Evolutionary conservation across 106 monocot genomes (phyloP), one percentile per base, ranked within the genome.

Genomic region (Allium cepa): DNA sequence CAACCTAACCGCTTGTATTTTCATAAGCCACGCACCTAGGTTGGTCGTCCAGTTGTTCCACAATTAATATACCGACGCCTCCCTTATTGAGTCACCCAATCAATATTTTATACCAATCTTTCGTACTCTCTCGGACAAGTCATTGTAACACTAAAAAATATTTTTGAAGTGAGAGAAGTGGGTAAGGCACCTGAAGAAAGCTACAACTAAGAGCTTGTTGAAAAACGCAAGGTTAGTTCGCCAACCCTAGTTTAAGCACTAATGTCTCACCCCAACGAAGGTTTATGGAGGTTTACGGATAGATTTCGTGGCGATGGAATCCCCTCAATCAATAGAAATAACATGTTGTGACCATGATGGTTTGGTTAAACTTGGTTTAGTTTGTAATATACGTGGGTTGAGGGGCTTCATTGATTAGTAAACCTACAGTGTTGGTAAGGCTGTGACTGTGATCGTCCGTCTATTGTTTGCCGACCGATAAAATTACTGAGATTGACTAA

Each of bases 131-230:
- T 66, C 9, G 50, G 9, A 17, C 3, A 51, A 17, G 49, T 66
- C 66, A 49, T 66, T 49, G 50, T 50, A 66, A 66, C 17, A 50
- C 66, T 50, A 10, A 15, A 14, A 66, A 66, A 66, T 66, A 7
- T 51, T 66, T 66, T 51, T 66, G 8, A 51, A 66, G 50, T 69
- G 14, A 56, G 56, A 71, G 59, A 71, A 71, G 57, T 56, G 22
- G 22, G 69, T 45, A 72, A 72, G 62, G 52, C 26, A 47, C 46
- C 13, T 49, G 22, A 26, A 26, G 62, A 7, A 18, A 53, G 14
- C 55, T 63, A 72, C 28, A 63, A 64, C 46, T 46, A 46, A 64
- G 27, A 63, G n/a, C 72, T 56, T 72, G 17, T 46, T 63, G 9
- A 72, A 63, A 72, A 63, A 72, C 11, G 9, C 55, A 63, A 64